Conservation (phyloP, 148 eudicot genomes). For the Chenopodium suecicum region DNA sequence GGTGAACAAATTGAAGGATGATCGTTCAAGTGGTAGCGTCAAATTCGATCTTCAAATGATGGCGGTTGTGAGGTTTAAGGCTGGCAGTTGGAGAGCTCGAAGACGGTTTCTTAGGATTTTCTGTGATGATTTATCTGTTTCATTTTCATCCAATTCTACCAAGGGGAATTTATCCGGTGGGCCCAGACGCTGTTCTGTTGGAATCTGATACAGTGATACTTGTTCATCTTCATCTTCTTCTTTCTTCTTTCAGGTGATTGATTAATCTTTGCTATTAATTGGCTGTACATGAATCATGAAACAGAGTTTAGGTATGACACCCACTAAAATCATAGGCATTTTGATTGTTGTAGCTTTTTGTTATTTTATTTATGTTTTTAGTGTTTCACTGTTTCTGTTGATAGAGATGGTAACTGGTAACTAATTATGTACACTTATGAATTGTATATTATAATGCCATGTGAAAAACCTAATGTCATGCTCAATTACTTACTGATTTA, state of each 20-base stretch:
- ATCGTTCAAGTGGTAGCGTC: conserved; percentile 38
- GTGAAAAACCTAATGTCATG: background rate
- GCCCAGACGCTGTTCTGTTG: conserved; percentile 26
- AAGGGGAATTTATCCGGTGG: conserved; percentile 22
- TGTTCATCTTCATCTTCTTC: background rate
- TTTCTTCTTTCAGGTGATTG: background rate
- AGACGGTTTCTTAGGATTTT: conserved; percentile 49
- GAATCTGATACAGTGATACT: conserved; percentile 23
- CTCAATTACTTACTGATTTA: background rate
- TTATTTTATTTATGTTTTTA: too few species aligned
- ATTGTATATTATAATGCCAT: background rate
- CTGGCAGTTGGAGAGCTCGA: conserved; percentile 62
- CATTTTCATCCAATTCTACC: conserved; percentile 24
- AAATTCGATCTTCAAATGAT: conserved; percentile 41
- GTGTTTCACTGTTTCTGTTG: background rate
- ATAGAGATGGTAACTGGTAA: background rate
- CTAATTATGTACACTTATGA: too few species aligned
- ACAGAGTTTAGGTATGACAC: too few species aligned
- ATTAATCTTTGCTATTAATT: background rate
- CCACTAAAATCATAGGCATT: background rate
- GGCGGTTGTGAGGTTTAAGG: conserved; percentile 49
- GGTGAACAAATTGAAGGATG: conserved; percentile 30
- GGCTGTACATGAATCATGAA: too few species aligned
- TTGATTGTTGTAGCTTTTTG: background rate
- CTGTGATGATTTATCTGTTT: conserved; percentile 45